Evolutionary conservation across 2,329 filamentous ascomycete genomes (phyloP).

Genomic region (Monilinia vaccinii-corymbosi): DNA sequence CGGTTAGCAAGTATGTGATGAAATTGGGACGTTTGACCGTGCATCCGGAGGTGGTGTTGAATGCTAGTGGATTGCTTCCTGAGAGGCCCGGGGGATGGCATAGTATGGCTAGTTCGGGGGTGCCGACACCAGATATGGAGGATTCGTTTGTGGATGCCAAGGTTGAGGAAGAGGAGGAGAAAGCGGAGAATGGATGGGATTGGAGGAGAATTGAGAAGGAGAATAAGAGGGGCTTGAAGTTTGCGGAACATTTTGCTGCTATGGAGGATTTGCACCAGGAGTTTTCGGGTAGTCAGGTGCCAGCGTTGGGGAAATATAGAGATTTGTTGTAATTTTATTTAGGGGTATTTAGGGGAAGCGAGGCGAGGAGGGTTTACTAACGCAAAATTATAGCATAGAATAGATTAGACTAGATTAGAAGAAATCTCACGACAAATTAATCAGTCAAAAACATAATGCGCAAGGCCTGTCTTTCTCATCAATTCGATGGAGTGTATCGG

Average conservation of each 20-base stretch:
- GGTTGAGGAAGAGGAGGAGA: slow-evolving; percentile 8
- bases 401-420: neutral
- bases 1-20: slow-evolving; percentile 72
- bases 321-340: slow-evolving; percentile 20
- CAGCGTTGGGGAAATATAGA: slow-evolving; percentile 29
- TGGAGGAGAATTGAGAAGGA: slow-evolving; percentile 49
- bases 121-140: slow-evolving; percentile 20
- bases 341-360: neutral
- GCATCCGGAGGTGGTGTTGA: slow-evolving; percentile 67
- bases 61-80: slow-evolving; percentile 65
- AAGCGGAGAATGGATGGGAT: slow-evolving; percentile 36
- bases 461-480: neutral
- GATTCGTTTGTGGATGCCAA: slow-evolving; percentile 1
- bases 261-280: slow-evolving; percentile 42
- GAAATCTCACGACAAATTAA: neutral
- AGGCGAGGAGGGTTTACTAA: neutral
- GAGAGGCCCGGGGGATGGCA: slow-evolving; percentile 58
- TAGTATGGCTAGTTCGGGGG: slow-evolving; percentile 27
- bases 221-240: slow-evolving; percentile 45
- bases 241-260: slow-evolving; percentile 46
- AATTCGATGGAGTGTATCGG: too few species aligned
- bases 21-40: slow-evolving; percentile 78
- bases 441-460: neutral
- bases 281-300: slow-evolving; percentile 26
- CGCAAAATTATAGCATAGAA: neutral